Evolutionary conservation across 495 filamentous ascomycete species (phyloP), one percentile per base, ranked within the genome.

Genomic region (Talaromyces borbonicus): DNA sequence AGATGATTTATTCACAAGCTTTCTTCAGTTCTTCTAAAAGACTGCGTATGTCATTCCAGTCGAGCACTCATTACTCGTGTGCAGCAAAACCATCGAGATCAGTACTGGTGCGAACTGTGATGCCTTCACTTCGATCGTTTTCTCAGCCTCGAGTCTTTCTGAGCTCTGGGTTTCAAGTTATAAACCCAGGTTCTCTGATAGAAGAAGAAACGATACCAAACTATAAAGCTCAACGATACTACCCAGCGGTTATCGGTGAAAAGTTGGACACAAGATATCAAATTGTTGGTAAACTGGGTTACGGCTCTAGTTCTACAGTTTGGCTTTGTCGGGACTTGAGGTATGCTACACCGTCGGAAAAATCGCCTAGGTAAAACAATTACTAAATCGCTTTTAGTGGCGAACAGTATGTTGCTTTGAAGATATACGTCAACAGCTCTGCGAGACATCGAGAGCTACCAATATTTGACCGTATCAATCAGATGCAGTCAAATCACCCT

Each of bases 301-400:
- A 67, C 48, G 73, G 73, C 4, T 54, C 67, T 6, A 62, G 51
- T 31, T 73, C 73, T n/a, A 78, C 74, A 4, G 73, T 71, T 4
- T 76, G 72, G 72, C 59, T 77, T 12, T 64, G 62, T 38, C 63
- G 61, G n/a, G 72, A 75, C 52, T 52, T 75, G 30, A 47, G 49
- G 61, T 62, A 59, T 41, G 61, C 27, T 40, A 33, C 20, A 22
- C n/a, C 12, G 19, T 36, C 33, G 19, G 8, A 36, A 36, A 5
- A 41, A 31, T 20, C 15, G 31, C 31, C 46, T 26, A 63, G 56
- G 42, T 36, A 35, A 22, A 11, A n/a, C 15, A 16, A 36, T 36
- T 7, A 16, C 33, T 36, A 14, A n/a, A 36, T 36, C 33, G n/a
- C 16, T 11, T 36, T 16, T 36, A 66, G 62, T 14, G 30, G 52